phyloP scores from a whole-genome alignment of 176 grass and related monocot genomes.

The Raddia distichophylla region DNA sequence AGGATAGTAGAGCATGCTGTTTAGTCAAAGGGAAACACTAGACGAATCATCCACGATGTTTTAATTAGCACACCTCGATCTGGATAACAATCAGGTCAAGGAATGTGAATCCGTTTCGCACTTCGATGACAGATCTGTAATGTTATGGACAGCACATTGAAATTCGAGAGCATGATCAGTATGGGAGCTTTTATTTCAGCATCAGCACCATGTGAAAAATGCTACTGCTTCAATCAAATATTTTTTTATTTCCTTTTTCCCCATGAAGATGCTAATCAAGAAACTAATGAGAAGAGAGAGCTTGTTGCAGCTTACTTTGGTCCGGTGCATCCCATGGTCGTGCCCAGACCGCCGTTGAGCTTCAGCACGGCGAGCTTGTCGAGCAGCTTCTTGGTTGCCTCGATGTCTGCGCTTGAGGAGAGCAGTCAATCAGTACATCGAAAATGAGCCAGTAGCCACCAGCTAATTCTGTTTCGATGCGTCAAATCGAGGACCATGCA shows the following conservation, averaged over 20 bases:
- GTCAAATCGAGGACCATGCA: neutral
- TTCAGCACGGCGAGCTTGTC: constrained; percentile 92
- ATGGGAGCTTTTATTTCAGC: no score
- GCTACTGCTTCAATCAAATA: no score
- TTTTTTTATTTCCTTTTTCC: no score
- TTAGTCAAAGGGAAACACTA: neutral
- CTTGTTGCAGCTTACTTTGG: no score
- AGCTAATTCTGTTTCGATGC: neutral
- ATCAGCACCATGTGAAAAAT: no score
- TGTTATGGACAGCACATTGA: neutral
- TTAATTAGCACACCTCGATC: constrained; percentile 61
- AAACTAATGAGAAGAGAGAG: no score
- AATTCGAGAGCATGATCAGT: neutral
- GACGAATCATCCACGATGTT: neutral
- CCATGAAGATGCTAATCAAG: no score
- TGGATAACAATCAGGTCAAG: constrained; percentile 94
- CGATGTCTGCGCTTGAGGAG: constrained; percentile 48
- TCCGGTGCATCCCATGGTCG: constrained; percentile 74
- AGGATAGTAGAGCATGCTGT: neutral
- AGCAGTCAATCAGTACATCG: neutral
- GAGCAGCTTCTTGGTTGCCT: constrained; percentile 76
- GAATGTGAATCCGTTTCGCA: constrained; percentile 90
- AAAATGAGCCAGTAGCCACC: neutral
- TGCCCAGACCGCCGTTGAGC: constrained; percentile 89
- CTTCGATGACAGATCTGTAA: constrained; percentile 89